Evolutionary conservation across 2,329 filamentous ascomycete genomes (phyloP).

Genomic region (Thelonectria rubi): DNA sequence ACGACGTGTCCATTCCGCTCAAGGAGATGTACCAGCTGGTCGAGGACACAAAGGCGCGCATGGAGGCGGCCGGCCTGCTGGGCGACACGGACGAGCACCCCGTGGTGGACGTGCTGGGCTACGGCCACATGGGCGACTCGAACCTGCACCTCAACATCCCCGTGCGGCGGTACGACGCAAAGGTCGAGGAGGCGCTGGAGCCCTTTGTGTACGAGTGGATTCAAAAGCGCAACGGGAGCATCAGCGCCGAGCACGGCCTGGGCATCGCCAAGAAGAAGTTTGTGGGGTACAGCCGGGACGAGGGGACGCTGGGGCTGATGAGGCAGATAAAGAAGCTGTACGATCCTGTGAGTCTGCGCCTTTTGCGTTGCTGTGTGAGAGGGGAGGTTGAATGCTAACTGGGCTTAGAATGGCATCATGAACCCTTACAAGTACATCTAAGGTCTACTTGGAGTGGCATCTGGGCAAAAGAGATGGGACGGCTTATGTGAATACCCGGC

Average conservation of each 20-base stretch:
- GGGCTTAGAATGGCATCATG: slow-evolving; percentile 89
- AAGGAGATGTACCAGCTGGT: slow-evolving; percentile 88
- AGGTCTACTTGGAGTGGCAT: neutral
- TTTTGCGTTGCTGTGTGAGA: slow-evolving; percentile 7
- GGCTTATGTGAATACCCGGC: slow-evolving; percentile 11
- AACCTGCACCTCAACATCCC: slow-evolving; percentile 95
- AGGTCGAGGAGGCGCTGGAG: slow-evolving; percentile 87
- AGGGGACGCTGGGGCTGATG: slow-evolving; percentile 90
- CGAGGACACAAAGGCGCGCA: slow-evolving; percentile 79
- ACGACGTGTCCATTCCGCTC: slow-evolving; percentile 94
- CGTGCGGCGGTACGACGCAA: slow-evolving; percentile 83
- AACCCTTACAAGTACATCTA: slow-evolving; percentile 97
- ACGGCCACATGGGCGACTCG: slow-evolving; percentile 97
- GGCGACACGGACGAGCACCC: slow-evolving; percentile 79
- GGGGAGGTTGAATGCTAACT: slow-evolving; percentile 4
- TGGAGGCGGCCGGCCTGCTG: slow-evolving; percentile 78
- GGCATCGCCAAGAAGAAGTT: slow-evolving; percentile 96
- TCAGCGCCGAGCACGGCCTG: slow-evolving; percentile 95
- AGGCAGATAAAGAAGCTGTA: slow-evolving; percentile 93
- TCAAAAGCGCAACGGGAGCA: slow-evolving; percentile 84
- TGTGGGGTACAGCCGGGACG: slow-evolving; percentile 90
- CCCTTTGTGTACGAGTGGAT: slow-evolving; percentile 99
- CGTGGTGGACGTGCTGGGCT: slow-evolving; percentile 90
- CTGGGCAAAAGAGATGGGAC: slow-evolving; percentile 2
- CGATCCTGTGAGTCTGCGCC: slow-evolving; percentile 77